Evolutionary conservation across 2,329 filamentous ascomycete species (phyloP), one percentile per base, ranked within the genome.

Genomic region (Rhinocladiella mackenziei): DNA sequence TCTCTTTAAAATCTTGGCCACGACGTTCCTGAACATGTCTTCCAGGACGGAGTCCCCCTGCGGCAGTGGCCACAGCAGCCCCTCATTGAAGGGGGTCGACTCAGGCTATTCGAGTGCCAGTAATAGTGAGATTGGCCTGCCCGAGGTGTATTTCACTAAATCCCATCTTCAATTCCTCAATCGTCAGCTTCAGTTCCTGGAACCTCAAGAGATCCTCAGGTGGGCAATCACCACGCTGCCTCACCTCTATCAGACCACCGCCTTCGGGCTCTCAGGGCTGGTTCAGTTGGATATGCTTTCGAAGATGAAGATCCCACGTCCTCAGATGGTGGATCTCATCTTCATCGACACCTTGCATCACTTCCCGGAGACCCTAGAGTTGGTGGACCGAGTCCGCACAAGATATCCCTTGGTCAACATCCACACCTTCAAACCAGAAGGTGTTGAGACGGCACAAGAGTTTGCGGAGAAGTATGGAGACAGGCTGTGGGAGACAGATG

Each of bases 181-280:
- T 75, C 71, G 81, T 54, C 88, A 94, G 67, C 73, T 98, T 58
- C 86, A 92, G 66, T 78, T 83, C 62, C 85, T 97, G 66, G 81
- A 89, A 62, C 87, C 92, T 50, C 76, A 91, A 68, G 91, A 96
- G 55, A 84, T 97, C 59, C 78, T 98, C 50, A 84, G 82, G 69
- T 96, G 94, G 85, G 88, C 84, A 75, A 85, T 91, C 63, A 83
- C 86, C 58, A 84, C 91, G 58, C 84, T 98, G 59, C 92, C 92
- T 60, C 84, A 84, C 63, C 80, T 97, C 32, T 96, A 80, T 71
- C 86, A 92, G 68, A 87, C 85, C 31, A 91, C 86, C 9, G 86
- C 86, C 43, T 91, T 91, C 62, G 86, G 86, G 40, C 69, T 91
- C 51, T 86, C 85, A 1, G 87, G 87, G 31, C 80, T 92, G 23